Evolutionary conservation across 2,329 filamentous ascomycete genomes (phyloP), one percentile per base, ranked within the genome.

Genomic region (Xylaria sp.): DNA sequence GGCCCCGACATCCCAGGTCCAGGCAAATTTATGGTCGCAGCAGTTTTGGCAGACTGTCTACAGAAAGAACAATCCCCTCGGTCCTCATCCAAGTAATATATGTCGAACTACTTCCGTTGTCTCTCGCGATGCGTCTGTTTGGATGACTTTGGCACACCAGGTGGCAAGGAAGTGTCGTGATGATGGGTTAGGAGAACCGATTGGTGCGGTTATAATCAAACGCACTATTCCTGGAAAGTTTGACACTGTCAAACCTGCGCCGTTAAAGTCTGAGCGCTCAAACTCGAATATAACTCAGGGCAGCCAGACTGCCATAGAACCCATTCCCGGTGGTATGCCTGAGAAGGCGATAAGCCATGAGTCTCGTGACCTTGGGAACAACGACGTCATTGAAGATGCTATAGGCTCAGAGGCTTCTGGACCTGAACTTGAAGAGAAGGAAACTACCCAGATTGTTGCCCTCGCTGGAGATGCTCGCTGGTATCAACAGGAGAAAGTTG

Each of bases 1-100:
- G 50, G 86, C 92, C 27, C 93, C 93, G 1, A 93, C 90, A 5
- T 94, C 91, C 3, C 87, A 90, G 71, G 84, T 90, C 44, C 92
- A 95, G 77, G 92, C 93, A 9, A 87, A 86, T 29, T 82, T 87
- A 76, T 96, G 92, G 92, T 90, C 89, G 29, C 83, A 86, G 38
- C 85, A 90, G 72, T 95, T 93, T 78, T 96, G 93, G 93, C 93
- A 93, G 13, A 91, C 90, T 1, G 88, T 94, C 55, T 96, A 96
- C 80, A 90, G 92, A 70, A 94, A 94, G 81, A 94, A 91, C 71
- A 96, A 96, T 75, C 92, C 92, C 1, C 92, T 94, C 66, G 93
- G 93, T 3, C 92, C 93, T 20, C 93, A 96, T 76, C 92, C 92
- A 68, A 88, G 89, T 74, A 87, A 92, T 76, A 88, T 95, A 63